Base-by-base conservation (phyloP, 2,329 filamentous ascomycete genomes). In the Hypoxylon sp. region DNA sequence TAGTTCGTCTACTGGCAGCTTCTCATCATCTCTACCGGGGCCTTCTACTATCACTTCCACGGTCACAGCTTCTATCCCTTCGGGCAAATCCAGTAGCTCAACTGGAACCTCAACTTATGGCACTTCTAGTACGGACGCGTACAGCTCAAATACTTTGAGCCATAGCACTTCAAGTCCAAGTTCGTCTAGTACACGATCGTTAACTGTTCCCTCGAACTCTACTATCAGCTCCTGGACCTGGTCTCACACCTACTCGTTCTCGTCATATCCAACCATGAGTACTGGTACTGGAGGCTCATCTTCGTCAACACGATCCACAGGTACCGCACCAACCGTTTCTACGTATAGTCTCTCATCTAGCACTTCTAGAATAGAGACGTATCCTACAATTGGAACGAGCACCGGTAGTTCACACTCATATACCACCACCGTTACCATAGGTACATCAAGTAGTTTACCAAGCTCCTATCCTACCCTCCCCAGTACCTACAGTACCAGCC, bases 221-320 rank as follows among this genome's bases (percentile, higher is more conserved):
- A 71, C 67, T n/a, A 60, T 57, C 11, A 49, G 59, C 41, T 55
- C 63, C 41, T 70, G 68, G 63, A 71, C 68, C 17, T 70, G 65
- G 68, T 63, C 63, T 56, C 41, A 69, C n/a, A 63, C 61, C 9
- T 64, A 71, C 49, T 49, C 68, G 28, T 59, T 52, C 11, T 71
- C 56, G 19, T 57, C 63, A 6, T 55, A 41, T 38, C 36, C 30
- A 1, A 58, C 50, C 1, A 50, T 14, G 46, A 60, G 60, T 32
- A 68, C 63, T 5, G 38, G 3, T 23, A 53, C 65, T 36, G 38
- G 36, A 19, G 32, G 30, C 25, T 36, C 34, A 17, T 23, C 61
- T 5, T 58, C 55, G 1, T 36, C 56, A 3, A 50, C 51, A 5
- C 50, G 36, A 19, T 32, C 25, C 43, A 36, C 19, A 14, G 43